These are phyloP conservation scores for Pyrus communis DNA, from an alignment of 306 rosid species.

Conservation along the genomic window DNA sequence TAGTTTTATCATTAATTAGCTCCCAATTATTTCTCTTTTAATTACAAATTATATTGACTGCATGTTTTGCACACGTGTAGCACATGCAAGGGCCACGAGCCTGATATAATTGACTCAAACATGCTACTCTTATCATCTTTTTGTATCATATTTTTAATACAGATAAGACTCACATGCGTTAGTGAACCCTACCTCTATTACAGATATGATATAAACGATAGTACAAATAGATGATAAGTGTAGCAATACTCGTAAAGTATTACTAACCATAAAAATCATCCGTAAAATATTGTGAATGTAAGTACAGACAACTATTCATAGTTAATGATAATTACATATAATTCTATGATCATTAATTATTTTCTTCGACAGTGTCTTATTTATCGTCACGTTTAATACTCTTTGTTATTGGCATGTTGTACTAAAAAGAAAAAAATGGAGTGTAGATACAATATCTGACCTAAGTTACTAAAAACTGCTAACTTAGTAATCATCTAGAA, in stretches of 20 bases:
- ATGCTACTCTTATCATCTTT: no score
- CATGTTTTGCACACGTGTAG: slow-evolving; percentile 15
- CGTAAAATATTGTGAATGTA: background rate
- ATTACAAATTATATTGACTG: background rate
- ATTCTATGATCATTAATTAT: background rate
- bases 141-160: no score
- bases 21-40: background rate
- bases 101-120: slow-evolving; percentile 14
- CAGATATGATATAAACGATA: no score
- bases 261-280: background rate
- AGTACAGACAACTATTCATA: background rate
- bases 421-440: background rate
- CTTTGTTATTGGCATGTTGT: background rate
- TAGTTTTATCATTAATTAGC: background rate
- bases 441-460: background rate
- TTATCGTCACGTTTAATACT: background rate
- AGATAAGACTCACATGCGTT: no score
- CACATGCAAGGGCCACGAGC: slow-evolving; percentile 25
- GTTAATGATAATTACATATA: background rate
- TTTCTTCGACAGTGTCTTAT: background rate
- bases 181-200: no score
- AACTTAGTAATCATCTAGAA: background rate
- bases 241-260: no score
- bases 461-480: background rate
- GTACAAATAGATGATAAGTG: no score